Percentiles rank a stretch among this genome's conserved stretches.
Conservation (phyloP, 257 asterid genomes). For the Fraxinus pennsylvanica region DNA sequence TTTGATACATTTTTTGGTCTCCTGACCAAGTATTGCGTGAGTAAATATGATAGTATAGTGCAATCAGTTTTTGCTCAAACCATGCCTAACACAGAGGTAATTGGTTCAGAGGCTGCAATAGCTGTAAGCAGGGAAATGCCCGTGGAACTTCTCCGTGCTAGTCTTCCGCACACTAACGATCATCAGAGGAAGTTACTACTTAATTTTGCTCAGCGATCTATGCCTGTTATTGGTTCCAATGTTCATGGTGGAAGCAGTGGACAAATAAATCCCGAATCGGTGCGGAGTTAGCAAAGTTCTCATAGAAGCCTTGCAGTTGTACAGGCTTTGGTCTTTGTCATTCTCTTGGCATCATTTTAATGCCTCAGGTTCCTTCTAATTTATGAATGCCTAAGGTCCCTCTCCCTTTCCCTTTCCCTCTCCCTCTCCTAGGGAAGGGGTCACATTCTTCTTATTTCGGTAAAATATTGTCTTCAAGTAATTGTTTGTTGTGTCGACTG, state of each 20-base stretch:
- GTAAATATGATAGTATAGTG: slow-evolving; percentile 41
- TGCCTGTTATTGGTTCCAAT: slow-evolving; percentile 40
- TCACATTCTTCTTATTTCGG: neutral
- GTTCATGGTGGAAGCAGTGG: slow-evolving; percentile 40
- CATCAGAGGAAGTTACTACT: slow-evolving; percentile 44
- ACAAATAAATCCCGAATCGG: slow-evolving; percentile 44
- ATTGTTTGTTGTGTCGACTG: neutral
- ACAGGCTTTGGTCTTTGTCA: slow-evolving; percentile 25
- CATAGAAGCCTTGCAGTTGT: slow-evolving; percentile 26
- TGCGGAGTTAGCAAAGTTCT: slow-evolving; percentile 33
- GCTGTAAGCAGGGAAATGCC: slow-evolving; percentile 53
- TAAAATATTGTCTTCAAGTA: neutral
- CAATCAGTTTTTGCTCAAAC: slow-evolving; percentile 32
- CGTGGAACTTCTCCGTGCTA: slow-evolving; percentile 52
- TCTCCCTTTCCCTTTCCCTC: slow-evolving; percentile 11
- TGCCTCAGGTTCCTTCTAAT: slow-evolving; percentile 28
- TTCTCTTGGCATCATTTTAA: slow-evolving; percentile 23
- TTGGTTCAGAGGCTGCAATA: slow-evolving; percentile 38
- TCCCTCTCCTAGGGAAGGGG: neutral
- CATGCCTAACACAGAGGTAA: slow-evolving; percentile 14
- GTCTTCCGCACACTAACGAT: slow-evolving; percentile 54
- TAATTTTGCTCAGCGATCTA: slow-evolving; percentile 44
- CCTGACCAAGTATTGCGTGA: slow-evolving; percentile 44
- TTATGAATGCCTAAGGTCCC: slow-evolving; percentile 2
- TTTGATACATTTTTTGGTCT: slow-evolving; percentile 49